Base-by-base conservation (phyloP, 2,329 filamentous ascomycete species). In the Arthrinium puccinioides region DNA sequence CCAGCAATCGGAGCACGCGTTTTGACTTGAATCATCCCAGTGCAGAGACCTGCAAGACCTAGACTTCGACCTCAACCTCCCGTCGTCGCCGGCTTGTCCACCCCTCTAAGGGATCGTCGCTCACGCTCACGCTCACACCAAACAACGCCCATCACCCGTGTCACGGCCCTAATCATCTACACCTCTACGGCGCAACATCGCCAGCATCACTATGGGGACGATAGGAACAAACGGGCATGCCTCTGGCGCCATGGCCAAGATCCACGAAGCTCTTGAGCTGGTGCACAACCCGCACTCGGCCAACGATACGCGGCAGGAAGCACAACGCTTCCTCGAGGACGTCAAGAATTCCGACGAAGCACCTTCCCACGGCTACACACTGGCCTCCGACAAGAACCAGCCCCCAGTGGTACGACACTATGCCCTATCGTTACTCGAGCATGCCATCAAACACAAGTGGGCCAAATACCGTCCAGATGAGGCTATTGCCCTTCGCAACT, bases 371-470 rank as follows among this genome's bases (percentile, higher is more conserved):
- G 92, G 92, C 48, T 94, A 87, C 62, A 74, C 75, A 18, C 76
- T 98, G 42, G 89, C 89, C 30, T 78, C 77, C 47, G 82, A 92
- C 60, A 74, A 71, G 52, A 68, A 73, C 25, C 87, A 94, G 56
- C 75, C 85, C 37, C 78, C 87, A 27, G 76, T 92, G 38, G 84
- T 97, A 39, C 84, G 92, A 50, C 89, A 97, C 64, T 98, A 94
- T 60, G 92, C 89, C 40, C 74, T 98, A 21, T 94, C 89, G 20
- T 73, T 98, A 39, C 76, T 98, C 47, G 90, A 96, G 54, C 84
- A 94, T 61, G 82, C 87, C 31, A 83, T 97, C 57, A 85, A 82
- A 49, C 89, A 94, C 62, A 80, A 78, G 49, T 95, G 88, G 78
- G 74, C 80, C 24, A 76, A 82, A 33, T 88, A 89, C 53, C 76